A percentile compares a stretch with the other conserved stretches of the same genome.
Evolutionary conservation across 108 stramenopile species (phyloP).

Genomic region (Nitzschia palea): DNA sequence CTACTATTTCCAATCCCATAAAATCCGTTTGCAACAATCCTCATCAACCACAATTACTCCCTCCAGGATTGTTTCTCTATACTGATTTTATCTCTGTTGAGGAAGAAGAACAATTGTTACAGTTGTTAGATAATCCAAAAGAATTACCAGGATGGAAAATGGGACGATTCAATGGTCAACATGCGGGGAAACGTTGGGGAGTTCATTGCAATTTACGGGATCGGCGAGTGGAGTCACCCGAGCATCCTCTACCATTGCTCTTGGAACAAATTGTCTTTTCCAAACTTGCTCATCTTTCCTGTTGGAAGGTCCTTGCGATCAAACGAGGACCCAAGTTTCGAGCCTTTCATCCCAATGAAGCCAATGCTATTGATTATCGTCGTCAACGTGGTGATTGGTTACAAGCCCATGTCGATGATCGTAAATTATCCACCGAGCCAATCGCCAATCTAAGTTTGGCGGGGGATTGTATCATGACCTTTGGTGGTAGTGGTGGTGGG

Average conservation of each 20-base stretch:
- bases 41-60: not conserved
- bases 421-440: conserved; percentile 59
- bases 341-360: conserved; percentile 52
- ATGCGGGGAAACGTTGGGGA: conserved; percentile 66
- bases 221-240: conserved; percentile 37
- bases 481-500: conserved; percentile 5
- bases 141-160: conserved; percentile 29
- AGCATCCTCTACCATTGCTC: conserved; percentile 49
- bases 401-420: conserved; percentile 58
- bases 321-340: not conserved
- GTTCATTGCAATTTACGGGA: conserved; percentile 60
- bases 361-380: conserved; percentile 70
- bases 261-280: conserved; percentile 35
- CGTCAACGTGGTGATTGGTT: conserved; percentile 47
- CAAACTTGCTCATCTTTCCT: conserved; percentile 23
- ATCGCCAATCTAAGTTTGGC: conserved; percentile 61
- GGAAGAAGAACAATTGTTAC: conserved; percentile 48
- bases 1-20: conserved; percentile 6
- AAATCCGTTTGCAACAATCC: not conserved
- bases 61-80: conserved; percentile 50
- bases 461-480: conserved; percentile 69
- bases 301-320: not conserved
- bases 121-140: conserved; percentile 25
- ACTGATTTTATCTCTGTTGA: conserved; percentile 53
- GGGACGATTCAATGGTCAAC: conserved; percentile 51